Evolutionary conservation across 176 grass and related monocot species (phyloP).

Genomic region (Musa schizocarpa): DNA sequence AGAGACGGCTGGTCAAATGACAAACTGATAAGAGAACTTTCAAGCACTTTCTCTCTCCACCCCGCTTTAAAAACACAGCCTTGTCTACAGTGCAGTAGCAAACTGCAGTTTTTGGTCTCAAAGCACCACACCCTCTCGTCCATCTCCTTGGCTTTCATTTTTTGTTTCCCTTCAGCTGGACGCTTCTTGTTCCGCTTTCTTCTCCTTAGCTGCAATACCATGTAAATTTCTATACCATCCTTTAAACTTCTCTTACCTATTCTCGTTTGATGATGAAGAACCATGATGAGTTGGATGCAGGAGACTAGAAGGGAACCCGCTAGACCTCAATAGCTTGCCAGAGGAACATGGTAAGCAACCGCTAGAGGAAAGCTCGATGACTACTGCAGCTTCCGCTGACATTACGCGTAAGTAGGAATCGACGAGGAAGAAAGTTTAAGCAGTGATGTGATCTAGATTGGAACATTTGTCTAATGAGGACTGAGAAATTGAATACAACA

Average conservation of each 20-base stretch:
- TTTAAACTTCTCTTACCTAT: background rate
- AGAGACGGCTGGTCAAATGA: constrained; percentile 59
- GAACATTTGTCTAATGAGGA: background rate
- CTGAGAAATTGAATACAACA: background rate
- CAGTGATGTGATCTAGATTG: too few relatives aligned
- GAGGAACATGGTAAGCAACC: constrained; percentile 77
- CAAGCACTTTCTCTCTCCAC: constrained; percentile 33
- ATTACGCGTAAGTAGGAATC: constrained; percentile 15
- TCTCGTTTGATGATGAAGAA: background rate
- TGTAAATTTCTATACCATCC: background rate
- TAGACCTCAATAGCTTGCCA: constrained; percentile 91
- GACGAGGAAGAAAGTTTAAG: too few relatives aligned
- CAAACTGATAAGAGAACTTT: constrained; percentile 94
- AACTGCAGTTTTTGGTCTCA: constrained; percentile 54
- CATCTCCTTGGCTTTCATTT: background rate
- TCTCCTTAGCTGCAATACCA: constrained; percentile 16
- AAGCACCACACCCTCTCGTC: constrained; percentile 10
- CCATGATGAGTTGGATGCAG: constrained; percentile 24
- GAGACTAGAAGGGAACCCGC: constrained; percentile 63
- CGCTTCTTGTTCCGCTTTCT: constrained; percentile 31
- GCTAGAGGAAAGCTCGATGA: constrained; percentile 68
- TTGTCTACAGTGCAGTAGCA: constrained; percentile 39
- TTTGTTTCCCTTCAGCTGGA: constrained; percentile 18
- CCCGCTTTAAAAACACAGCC: background rate
- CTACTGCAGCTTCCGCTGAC: constrained; percentile 59